A percentile compares a stretch with the other conserved stretches of the same genome.
phyloP scores from a whole-genome alignment of 139 green algal species.

The Micromonas commoda region DNA sequence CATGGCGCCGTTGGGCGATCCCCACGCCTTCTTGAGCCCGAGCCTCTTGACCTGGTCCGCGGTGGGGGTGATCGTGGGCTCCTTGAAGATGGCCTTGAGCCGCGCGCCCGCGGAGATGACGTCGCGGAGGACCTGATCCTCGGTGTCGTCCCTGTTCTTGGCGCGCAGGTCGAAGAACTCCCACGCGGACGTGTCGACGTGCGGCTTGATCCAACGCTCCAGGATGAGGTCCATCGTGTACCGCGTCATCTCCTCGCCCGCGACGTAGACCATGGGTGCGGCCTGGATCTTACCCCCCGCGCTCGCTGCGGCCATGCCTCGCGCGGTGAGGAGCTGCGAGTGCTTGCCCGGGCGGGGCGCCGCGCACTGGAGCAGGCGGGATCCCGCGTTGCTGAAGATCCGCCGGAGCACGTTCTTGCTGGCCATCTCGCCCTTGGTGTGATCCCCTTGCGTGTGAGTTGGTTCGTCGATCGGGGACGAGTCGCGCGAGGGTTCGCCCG shows the following conservation, averaged over 20 bases:
- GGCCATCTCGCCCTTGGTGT: no score
- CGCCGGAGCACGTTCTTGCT: neutral
- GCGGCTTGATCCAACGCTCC: conserved; percentile 32
- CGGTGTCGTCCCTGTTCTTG: conserved; percentile 30
- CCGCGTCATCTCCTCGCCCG: conserved; percentile 37
- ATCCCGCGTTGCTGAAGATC: neutral
- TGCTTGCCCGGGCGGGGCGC: neutral
- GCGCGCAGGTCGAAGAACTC: conserved; percentile 34
- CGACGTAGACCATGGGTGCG: conserved; percentile 38
- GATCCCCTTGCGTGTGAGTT: no score
- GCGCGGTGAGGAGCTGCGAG: neutral
- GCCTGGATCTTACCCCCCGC: conserved; percentile 20
- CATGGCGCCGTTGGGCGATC: conserved; percentile 37
- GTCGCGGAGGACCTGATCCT: conserved; percentile 35
- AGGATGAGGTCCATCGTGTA: conserved; percentile 33
- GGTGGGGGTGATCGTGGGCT: conserved; percentile 40
- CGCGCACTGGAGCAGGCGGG: neutral
- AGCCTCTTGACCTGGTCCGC: conserved; percentile 33
- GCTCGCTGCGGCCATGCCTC: neutral
- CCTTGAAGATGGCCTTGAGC: conserved; percentile 38
- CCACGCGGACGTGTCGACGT: conserved; percentile 31
- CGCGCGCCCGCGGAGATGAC: conserved; percentile 24
- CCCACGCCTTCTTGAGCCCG: conserved; percentile 35
- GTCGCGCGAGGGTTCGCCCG: neutral
- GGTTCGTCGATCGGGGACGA: neutral